These are phyloP conservation scores for Helotiales sp. DNA, from an alignment of 2,329 filamentous ascomycete genomes.

Conservation along the genomic window DNA sequence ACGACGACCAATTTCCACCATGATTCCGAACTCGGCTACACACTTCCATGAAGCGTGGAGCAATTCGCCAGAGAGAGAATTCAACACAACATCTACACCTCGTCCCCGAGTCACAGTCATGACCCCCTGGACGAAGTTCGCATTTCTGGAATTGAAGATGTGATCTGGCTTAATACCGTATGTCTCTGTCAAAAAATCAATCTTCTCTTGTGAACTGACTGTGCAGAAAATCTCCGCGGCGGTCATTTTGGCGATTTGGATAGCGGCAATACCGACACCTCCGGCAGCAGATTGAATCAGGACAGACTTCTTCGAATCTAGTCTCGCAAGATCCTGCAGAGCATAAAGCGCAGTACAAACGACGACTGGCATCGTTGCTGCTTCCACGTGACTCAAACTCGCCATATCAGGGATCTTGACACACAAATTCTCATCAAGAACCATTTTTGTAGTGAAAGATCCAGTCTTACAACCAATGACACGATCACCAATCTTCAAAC, in stretches of 20 bases:
- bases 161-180: slow-evolving; percentile 38
- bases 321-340: neutral
- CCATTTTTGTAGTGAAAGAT: neutral
- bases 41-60: slow-evolving; percentile 35
- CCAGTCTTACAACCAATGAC: neutral
- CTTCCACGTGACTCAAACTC: slow-evolving; percentile 8
- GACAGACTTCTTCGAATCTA: slow-evolving; percentile 21
- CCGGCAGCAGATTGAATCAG: slow-evolving; percentile 36
- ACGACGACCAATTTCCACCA: slow-evolving; percentile 41
- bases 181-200: slow-evolving; percentile 27
- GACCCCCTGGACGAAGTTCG: slow-evolving; percentile 37
- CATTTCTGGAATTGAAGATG: slow-evolving; percentile 42
- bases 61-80: slow-evolving; percentile 30
- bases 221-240: slow-evolving; percentile 32
- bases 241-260: slow-evolving; percentile 30
- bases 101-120: slow-evolving; percentile 21
- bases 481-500: slow-evolving; percentile 29
- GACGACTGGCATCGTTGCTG: slow-evolving; percentile 5
- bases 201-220: slow-evolving; percentile 32
- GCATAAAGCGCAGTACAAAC: slow-evolving; percentile 1
- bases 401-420: slow-evolving; percentile 3
- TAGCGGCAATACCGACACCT: slow-evolving; percentile 35
- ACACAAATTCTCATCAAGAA: neutral
- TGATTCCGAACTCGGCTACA: slow-evolving; percentile 37
- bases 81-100: slow-evolving; percentile 34